Percentiles rank a stretch among this genome's conserved stretches.
Conservation (phyloP, 768 basidiomycete genomes). For the Cystofilobasidium macerans region DNA sequence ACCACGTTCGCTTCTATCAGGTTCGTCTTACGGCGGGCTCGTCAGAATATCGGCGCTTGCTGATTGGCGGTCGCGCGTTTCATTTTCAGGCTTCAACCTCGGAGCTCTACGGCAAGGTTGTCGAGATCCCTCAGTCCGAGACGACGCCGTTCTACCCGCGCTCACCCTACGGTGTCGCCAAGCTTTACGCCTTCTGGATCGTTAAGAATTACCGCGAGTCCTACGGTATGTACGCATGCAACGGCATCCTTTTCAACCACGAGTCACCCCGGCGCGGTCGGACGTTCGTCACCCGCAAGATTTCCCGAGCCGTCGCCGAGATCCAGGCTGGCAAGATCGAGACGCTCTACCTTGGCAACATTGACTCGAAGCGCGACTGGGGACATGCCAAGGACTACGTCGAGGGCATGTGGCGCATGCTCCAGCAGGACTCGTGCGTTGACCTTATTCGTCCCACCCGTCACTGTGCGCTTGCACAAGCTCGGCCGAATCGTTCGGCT, state of each 20-base stretch:
- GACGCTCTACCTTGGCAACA: conserved; percentile 84
- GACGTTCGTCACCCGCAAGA: conserved; percentile 94
- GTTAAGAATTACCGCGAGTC: conserved; percentile 52
- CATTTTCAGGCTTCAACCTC: conserved; percentile 65
- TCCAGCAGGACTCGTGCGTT: conserved; percentile 53
- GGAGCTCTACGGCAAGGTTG: conserved; percentile 92
- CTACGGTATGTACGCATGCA: conserved; percentile 65
- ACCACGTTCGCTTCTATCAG: conserved; percentile 90
- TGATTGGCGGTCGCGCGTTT: no score
- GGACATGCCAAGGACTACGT: conserved; percentile 83
- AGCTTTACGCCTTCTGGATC: conserved; percentile 46
- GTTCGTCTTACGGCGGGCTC: conserved; percentile 9
- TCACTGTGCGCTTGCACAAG: not conserved
- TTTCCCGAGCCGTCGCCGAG: conserved; percentile 81
- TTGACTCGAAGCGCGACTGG: conserved; percentile 94
- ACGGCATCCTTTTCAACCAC: conserved; percentile 50
- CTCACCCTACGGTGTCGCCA: conserved; percentile 89
- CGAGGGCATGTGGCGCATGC: conserved; percentile 96
- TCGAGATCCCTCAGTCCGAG: conserved; percentile 89
- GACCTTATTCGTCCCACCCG: not conserved
- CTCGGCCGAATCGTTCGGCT: not conserved
- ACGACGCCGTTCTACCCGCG: conserved; percentile 98
- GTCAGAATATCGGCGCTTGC: no score
- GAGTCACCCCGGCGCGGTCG: conserved; percentile 89
- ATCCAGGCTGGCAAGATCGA: conserved; percentile 78